Evolutionary conservation across 495 filamentous ascomycete genomes (phyloP).

Genomic region (Annulohypoxylon maeteangense): DNA sequence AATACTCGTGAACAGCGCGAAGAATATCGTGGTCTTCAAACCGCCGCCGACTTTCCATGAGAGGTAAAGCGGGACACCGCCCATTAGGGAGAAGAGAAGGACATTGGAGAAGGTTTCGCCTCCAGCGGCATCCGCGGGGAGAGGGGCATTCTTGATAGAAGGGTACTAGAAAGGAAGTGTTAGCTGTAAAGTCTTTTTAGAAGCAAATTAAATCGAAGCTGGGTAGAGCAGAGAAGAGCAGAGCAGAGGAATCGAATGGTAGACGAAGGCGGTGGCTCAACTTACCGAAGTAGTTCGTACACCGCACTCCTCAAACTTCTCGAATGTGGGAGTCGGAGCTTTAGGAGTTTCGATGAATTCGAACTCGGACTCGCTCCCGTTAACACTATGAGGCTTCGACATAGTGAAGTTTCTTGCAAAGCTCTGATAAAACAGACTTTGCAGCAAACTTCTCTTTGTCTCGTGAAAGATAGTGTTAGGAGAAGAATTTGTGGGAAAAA

Average conservation of each 20-base stretch:
- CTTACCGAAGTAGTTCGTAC: slow-evolving; percentile 78
- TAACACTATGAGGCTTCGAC: slow-evolving; percentile 59
- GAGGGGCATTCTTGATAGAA: slow-evolving; percentile 80
- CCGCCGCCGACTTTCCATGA: slow-evolving; percentile 76
- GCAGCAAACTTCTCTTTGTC: slow-evolving; percentile 24
- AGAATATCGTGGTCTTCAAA: slow-evolving; percentile 75
- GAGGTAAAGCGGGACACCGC: slow-evolving; percentile 72
- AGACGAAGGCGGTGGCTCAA: slow-evolving; percentile 7
- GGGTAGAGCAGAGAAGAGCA: too few species aligned
- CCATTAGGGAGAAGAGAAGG: slow-evolving; percentile 67
- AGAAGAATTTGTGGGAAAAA: slow-evolving; percentile 39
- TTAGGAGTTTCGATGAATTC: slow-evolving; percentile 84
- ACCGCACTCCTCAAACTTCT: slow-evolving; percentile 73
- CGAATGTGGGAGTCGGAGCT: slow-evolving; percentile 64
- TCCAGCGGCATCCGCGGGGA: slow-evolving; percentile 80
- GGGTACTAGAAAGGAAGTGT: slow-evolving; percentile 65
- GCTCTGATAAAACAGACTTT: slow-evolving; percentile 34
- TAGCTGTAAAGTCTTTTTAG: not conserved
- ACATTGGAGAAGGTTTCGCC: slow-evolving; percentile 75
- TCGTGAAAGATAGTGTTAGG: slow-evolving; percentile 4
- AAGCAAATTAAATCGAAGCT: too few species aligned
- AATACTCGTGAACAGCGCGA: slow-evolving; percentile 69
- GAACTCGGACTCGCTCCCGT: slow-evolving; percentile 67
- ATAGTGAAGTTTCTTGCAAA: slow-evolving; percentile 49
- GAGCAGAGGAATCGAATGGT: not conserved